Evolutionary conservation across 1,284 basidiomycete genomes (phyloP).

Genomic region (Bjerkandera adusta): DNA sequence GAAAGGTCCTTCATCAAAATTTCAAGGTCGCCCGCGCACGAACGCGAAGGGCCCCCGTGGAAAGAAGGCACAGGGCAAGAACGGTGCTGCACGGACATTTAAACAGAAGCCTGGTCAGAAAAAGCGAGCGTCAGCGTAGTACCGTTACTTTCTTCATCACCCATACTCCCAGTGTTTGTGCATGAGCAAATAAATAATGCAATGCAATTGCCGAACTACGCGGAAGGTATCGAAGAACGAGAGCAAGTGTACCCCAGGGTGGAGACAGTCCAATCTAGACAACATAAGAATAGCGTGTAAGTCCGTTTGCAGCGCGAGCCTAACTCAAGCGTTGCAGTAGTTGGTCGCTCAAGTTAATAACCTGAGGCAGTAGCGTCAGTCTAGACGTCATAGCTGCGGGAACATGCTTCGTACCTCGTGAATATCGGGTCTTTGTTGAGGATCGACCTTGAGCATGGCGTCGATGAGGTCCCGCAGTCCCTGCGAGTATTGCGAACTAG

Average conservation of each 20-base stretch:
- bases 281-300: neutral
- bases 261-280: neutral
- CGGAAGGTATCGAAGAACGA: conserved; percentile 1
- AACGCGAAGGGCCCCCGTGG: too few relatives aligned
- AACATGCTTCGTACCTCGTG: conserved; percentile 70
- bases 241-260: too few relatives aligned
- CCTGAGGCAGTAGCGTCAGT: conserved; percentile 40
- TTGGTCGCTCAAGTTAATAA: conserved; percentile 66
- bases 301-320: neutral
- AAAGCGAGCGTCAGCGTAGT: too few relatives aligned
- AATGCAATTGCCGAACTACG: conserved; percentile 3
- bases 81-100: too few relatives aligned
- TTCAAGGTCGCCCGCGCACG: too few relatives aligned
- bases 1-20: too few relatives aligned
- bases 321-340: conserved; percentile 59
- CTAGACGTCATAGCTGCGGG: neutral
- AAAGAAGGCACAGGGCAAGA: too few relatives aligned
- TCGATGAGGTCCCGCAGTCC: conserved; percentile 81
- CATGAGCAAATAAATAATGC: conserved; percentile 9
- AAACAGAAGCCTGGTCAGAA: too few relatives aligned
- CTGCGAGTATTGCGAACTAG: conserved; percentile 77
- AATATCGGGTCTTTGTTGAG: conserved; percentile 79
- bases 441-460: conserved; percentile 79
- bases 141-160: too few relatives aligned
- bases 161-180: too few relatives aligned